These are phyloP conservation scores for Tuber magnatum DNA, from an alignment of 495 filamentous ascomycete species.

Conservation along the genomic window DNA sequence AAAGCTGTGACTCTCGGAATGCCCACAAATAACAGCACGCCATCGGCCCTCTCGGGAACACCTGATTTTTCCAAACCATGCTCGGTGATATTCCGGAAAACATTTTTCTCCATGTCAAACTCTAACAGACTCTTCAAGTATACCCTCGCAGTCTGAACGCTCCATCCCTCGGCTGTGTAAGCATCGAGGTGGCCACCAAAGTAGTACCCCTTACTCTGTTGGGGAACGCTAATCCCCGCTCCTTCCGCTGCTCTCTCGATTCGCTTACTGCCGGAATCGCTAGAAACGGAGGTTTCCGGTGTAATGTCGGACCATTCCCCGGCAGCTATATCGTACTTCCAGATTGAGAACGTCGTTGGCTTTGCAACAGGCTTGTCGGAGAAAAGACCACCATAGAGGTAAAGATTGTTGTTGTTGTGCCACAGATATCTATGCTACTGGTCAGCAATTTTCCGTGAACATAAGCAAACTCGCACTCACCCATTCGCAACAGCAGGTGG, in stretches of 20 bases:
- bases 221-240: constrained; percentile 59
- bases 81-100: constrained; percentile 63
- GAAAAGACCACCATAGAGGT: constrained; percentile 65
- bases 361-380: constrained; percentile 48
- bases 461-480: constrained; percentile 7
- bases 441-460: neutral
- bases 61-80: constrained; percentile 55
- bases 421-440: constrained; percentile 51
- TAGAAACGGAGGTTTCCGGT: constrained; percentile 20
- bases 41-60: constrained; percentile 66
- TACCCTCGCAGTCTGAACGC: constrained; percentile 50
- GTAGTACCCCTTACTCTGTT: constrained; percentile 62
- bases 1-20: neutral
- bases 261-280: constrained; percentile 24
- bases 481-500: constrained; percentile 64
- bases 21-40: constrained; percentile 50
- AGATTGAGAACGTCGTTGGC: constrained; percentile 53
- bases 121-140: constrained; percentile 70
- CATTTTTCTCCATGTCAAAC: constrained; percentile 45
- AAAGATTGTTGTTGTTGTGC: constrained; percentile 60
- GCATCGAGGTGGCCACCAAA: constrained; percentile 68
- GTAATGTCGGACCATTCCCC: constrained; percentile 54
- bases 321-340: constrained; percentile 58
- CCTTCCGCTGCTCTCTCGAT: constrained; percentile 61
- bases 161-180: constrained; percentile 65